Conservation (phyloP, 2,329 filamentous ascomycete species). For the Alternaria solani region DNA sequence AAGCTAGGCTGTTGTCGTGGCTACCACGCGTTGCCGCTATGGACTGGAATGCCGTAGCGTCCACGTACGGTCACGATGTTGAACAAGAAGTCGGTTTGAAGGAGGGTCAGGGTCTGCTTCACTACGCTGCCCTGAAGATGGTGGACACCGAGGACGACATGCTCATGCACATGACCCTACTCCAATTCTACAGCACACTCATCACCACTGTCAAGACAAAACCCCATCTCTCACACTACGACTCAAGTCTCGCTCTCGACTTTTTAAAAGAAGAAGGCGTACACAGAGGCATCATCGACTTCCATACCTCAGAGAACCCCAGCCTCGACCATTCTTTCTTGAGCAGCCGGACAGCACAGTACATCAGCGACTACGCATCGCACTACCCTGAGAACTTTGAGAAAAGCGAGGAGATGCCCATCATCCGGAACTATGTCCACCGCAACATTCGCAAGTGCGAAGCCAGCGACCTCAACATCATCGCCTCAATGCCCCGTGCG, state of each 20-base stretch:
- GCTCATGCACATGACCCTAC: constrained; percentile 66
- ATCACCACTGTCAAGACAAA: constrained; percentile 53
- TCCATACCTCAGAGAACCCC: constrained; percentile 60
- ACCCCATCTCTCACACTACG: constrained; percentile 45
- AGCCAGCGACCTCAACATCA: constrained; percentile 63
- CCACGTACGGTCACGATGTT: constrained; percentile 61
- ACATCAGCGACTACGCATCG: constrained; percentile 65
- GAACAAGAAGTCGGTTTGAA: constrained; percentile 54
- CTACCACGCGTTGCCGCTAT: constrained; percentile 62
- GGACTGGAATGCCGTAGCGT: constrained; percentile 63
- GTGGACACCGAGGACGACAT: constrained; percentile 64
- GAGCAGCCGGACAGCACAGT: constrained; percentile 63
- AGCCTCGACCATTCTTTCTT: constrained; percentile 63
- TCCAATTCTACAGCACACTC: constrained; percentile 66
- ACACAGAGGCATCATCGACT: constrained; percentile 59
- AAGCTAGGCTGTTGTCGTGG: constrained; percentile 67
- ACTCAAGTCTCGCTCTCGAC: constrained; percentile 56
- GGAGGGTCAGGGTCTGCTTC: constrained; percentile 56
- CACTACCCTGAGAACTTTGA: constrained; percentile 65
- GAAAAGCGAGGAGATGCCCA: constrained; percentile 53
- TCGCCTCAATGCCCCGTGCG: constrained; percentile 65
- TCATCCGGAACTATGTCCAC: constrained; percentile 58
- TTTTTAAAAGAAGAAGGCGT: constrained; percentile 62
- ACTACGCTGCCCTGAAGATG: constrained; percentile 65
- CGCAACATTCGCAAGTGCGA: constrained; percentile 63